Evolutionary conservation across 2,329 filamentous ascomycete species (phyloP).

Genomic region (Fusarium pininemorale): DNA sequence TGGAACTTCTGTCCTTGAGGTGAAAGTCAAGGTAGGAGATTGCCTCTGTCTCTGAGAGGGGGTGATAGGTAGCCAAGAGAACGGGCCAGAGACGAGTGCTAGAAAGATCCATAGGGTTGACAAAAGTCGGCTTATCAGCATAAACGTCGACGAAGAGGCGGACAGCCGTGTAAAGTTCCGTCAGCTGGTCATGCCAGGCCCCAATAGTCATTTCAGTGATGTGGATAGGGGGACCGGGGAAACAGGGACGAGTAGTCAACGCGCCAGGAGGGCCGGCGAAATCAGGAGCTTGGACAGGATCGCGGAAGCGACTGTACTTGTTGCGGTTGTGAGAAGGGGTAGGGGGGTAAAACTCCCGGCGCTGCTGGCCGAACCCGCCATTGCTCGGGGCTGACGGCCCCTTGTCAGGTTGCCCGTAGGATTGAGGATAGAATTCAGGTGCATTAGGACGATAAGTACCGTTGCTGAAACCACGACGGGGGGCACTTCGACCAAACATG

Average conservation of each 20-base stretch:
- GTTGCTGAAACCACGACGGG: conserved; percentile 45
- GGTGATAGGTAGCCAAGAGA: conserved; percentile 50
- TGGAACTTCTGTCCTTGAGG: conserved; percentile 51
- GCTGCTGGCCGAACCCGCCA: conserved; percentile 35
- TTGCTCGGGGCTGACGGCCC: conserved; percentile 21
- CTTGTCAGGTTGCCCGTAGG: conserved; percentile 36
- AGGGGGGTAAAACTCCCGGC: conserved; percentile 42
- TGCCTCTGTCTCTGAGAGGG: conserved; percentile 51
- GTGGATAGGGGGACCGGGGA: conserved; percentile 46
- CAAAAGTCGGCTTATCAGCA: conserved; percentile 45
- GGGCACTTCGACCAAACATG: conserved; percentile 33
- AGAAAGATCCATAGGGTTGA: conserved; percentile 42
- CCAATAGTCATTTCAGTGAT: conserved; percentile 48
- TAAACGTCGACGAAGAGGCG: conserved; percentile 50
- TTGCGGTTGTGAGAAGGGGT: conserved; percentile 44
- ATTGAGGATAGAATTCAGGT: conserved; percentile 47
- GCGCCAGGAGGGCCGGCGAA: conserved; percentile 16
- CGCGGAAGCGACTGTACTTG: conserved; percentile 46
- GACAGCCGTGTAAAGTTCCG: conserved; percentile 50
- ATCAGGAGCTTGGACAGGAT: conserved; percentile 35
- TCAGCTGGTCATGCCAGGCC: conserved; percentile 50
- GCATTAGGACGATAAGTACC: conserved; percentile 46
- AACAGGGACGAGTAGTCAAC: conserved; percentile 29
- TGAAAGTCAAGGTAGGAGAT: conserved; percentile 54
- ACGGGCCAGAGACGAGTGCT: conserved; percentile 49